These are phyloP conservation scores for Silene noctiflora DNA, from an alignment of 179 eudicot genomes.

Conservation along the genomic window DNA sequence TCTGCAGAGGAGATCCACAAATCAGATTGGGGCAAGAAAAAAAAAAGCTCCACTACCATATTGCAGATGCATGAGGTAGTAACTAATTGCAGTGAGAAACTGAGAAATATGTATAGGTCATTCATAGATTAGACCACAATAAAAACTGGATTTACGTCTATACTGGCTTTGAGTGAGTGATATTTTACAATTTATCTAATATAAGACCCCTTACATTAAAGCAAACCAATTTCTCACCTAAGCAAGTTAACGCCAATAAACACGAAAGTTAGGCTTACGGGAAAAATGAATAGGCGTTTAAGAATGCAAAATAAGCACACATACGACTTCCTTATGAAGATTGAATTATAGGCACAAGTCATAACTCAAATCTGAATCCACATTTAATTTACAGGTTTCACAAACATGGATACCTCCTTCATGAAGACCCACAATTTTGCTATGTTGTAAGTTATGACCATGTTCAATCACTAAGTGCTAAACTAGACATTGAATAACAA, in stretches of 20 bases:
- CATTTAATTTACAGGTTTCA: background rate
- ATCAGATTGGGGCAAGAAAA: background rate
- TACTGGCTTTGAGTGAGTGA: background rate
- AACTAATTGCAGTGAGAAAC: background rate
- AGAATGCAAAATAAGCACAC: background rate
- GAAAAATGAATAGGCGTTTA: background rate
- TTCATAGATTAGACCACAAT: background rate
- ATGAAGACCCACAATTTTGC: background rate
- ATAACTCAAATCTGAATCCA: background rate
- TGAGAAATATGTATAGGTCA: background rate
- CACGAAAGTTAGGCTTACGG: background rate
- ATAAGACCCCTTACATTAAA: background rate
- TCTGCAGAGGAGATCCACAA: conserved; percentile 45
- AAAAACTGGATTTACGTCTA: background rate
- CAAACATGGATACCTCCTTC: background rate
- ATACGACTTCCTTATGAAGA: background rate
- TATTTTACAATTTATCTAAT: background rate
- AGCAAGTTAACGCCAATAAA: background rate
- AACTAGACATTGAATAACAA: background rate
- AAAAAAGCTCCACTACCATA: background rate
- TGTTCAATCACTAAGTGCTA: background rate
- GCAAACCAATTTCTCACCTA: background rate
- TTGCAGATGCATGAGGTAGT: background rate
- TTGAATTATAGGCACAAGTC: background rate
- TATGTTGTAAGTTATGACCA: background rate